Base-by-base conservation (phyloP, 345 rosid species). In the Dovyalis caffra region DNA sequence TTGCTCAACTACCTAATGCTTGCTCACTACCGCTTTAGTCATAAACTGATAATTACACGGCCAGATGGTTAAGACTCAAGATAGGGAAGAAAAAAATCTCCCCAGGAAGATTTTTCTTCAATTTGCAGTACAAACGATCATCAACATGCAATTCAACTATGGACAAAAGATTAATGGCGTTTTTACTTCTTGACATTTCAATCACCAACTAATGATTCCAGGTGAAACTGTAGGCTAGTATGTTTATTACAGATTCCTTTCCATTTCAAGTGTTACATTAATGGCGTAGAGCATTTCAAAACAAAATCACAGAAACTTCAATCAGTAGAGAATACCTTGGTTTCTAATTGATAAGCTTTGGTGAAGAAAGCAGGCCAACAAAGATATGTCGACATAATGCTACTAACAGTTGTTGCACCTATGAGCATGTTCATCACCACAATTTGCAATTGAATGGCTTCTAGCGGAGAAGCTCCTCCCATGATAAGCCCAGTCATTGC, bases 321-420 rank as follows among this genome's bases (percentile, higher is more conserved):
- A 60, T 83, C 83, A 0, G 87, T 71, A 33, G 82, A 68, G 80
- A 92, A 92, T 67, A 91, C 93, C 25, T 70, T 88, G 21, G 85
- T 78, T 71, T 95, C 86, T 69, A 95, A 74, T 71, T 91, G 99
- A 78, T 81, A 95, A 56, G 97, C 89, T 62, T 75, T 82, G 49
- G 98, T 95, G 90, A 95, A 95, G 87, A 92, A 95, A 68, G 89
- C 83, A 25, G 97, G 94, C 99, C 97, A 95, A 56, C 88, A 95
- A 4, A 91, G 92, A 81, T 91, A 92, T 0, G 97, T 95, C 2
- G 91, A 92, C 84, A 86, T 76, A 72, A 92, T 90, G 88, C 97
- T 90, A 78, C 97, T 90, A 66, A 92, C 75, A 1, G 99, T 91
- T 0, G 92, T 80, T 26, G 99, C 94, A 9, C 94, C 94, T 0